Evolutionary conservation across 1,139 yeast genomes (phyloP).

Genomic region (Pichia sp.): DNA sequence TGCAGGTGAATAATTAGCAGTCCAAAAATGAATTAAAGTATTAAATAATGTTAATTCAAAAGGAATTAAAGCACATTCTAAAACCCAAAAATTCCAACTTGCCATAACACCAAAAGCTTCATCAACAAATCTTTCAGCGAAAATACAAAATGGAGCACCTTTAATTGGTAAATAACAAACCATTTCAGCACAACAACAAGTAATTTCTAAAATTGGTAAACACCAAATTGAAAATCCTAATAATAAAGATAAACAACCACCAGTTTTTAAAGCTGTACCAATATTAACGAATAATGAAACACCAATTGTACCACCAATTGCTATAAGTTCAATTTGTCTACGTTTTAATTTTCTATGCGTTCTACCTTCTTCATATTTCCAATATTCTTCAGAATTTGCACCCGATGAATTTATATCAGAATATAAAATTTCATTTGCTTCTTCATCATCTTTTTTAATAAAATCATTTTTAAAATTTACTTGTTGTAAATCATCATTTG

Average conservation of each 20-base stretch:
- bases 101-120: conserved; percentile 49
- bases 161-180: conserved; percentile 44
- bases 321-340: conserved; percentile 63
- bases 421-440: background rate
- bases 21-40: conserved; percentile 49
- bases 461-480: background rate
- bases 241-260: conserved; percentile 74
- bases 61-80: conserved; percentile 49
- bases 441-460: background rate
- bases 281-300: conserved; percentile 72
- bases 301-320: conserved; percentile 82
- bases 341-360: conserved; percentile 19
- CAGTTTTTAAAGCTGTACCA: conserved; percentile 60
- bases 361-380: conserved; percentile 17
- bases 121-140: conserved; percentile 52
- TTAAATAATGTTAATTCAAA: conserved; percentile 52
- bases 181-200: conserved; percentile 51
- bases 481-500: conserved; percentile 4
- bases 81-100: conserved; percentile 46
- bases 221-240: conserved; percentile 61
- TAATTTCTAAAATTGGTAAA: conserved; percentile 31
- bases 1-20: conserved; percentile 47
- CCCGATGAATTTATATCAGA: conserved; percentile 1
- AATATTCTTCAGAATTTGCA: conserved; percentile 1
- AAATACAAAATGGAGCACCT: conserved; percentile 46